Conservation (phyloP, 2,329 filamentous ascomycete genomes). For the Colletotrichum musae region DNA sequence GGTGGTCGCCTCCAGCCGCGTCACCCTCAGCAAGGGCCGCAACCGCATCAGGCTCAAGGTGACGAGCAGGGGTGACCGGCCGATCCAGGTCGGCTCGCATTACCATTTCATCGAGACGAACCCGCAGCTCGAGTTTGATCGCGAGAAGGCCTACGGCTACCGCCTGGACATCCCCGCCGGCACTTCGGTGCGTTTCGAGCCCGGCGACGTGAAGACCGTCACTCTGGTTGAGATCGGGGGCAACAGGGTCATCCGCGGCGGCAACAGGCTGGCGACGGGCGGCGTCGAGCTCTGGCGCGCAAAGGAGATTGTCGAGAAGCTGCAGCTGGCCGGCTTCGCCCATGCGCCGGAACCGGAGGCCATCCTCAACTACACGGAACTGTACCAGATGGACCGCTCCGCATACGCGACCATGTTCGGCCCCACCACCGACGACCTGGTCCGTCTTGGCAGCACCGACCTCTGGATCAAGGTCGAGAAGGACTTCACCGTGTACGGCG, state of each 20-base stretch:
- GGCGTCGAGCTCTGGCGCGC: conserved; percentile 74
- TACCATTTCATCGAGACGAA: conserved; percentile 99
- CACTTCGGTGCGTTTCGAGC: conserved; percentile 93
- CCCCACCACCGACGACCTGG: conserved; percentile 88
- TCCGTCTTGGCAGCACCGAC: conserved; percentile 86
- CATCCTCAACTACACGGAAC: conserved; percentile 68
- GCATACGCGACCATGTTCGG: conserved; percentile 93
- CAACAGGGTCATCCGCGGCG: conserved; percentile 83
- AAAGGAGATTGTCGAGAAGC: conserved; percentile 75
- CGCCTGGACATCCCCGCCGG: conserved; percentile 91
- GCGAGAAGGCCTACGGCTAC: conserved; percentile 84
- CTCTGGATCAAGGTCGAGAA: conserved; percentile 93
- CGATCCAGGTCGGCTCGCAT: conserved; percentile 93
- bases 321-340: conserved; percentile 83
- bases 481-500: conserved; percentile 87
- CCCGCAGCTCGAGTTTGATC: conserved; percentile 89
- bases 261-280: conserved; percentile 85
- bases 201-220: conserved; percentile 92
- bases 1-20: conserved; percentile 76
- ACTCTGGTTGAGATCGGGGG: conserved; percentile 91
- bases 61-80: conserved; percentile 88
- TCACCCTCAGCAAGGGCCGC: conserved; percentile 81
- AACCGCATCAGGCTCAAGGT: conserved; percentile 82
- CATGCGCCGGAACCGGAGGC: conserved; percentile 78
- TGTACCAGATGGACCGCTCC: conserved; percentile 80